A percentile compares a stretch with the other conserved stretches of the same genome.
Evolutionary conservation across 345 rosid species (phyloP).

Genomic region (Carallia brachiata): DNA sequence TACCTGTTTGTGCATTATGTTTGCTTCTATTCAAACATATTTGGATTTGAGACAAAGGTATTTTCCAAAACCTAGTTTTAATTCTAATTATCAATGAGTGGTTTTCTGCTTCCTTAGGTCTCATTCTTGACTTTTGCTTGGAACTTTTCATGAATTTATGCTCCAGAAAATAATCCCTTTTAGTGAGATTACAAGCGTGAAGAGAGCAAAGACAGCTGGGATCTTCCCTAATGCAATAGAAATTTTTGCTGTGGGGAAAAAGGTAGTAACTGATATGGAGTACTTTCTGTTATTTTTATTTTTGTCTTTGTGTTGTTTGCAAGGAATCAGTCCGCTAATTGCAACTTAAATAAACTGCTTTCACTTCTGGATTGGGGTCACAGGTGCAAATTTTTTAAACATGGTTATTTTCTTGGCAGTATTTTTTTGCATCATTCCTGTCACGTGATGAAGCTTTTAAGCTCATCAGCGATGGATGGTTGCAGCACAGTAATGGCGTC

Average conservation of each 20-base stretch:
- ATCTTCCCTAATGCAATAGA: constrained; percentile 95
- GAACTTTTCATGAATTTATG: constrained; percentile 15
- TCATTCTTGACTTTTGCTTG: constrained; percentile 16
- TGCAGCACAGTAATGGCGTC: constrained; percentile 36
- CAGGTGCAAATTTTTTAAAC: constrained; percentile 19
- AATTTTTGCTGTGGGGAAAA: constrained; percentile 73
- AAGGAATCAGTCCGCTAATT: constrained; percentile 9
- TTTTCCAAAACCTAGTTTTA: constrained; percentile 10
- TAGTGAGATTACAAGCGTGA: constrained; percentile 63
- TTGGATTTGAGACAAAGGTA: constrained; percentile 99
- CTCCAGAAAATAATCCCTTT: constrained; percentile 75
- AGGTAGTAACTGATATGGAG: constrained; percentile 45
- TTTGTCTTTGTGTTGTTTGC: constrained; percentile 8
- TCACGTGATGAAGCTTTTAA: constrained; percentile 73
- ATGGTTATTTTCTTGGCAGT: constrained; percentile 40
- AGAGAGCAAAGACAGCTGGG: constrained; percentile 94
- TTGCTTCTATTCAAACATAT: constrained; percentile 97
- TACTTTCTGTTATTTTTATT: background rate
- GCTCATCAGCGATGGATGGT: constrained; percentile 59
- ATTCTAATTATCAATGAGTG: background rate
- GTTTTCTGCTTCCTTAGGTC: constrained; percentile 7
- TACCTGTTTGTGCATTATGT: constrained; percentile 72
- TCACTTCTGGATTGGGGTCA: constrained; percentile 18
- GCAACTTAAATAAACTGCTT: constrained; percentile 4
- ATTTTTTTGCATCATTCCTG: constrained; percentile 70